phyloP scores from a whole-genome alignment of 768 basidiomycete species.

The Sarcodon sp. region DNA sequence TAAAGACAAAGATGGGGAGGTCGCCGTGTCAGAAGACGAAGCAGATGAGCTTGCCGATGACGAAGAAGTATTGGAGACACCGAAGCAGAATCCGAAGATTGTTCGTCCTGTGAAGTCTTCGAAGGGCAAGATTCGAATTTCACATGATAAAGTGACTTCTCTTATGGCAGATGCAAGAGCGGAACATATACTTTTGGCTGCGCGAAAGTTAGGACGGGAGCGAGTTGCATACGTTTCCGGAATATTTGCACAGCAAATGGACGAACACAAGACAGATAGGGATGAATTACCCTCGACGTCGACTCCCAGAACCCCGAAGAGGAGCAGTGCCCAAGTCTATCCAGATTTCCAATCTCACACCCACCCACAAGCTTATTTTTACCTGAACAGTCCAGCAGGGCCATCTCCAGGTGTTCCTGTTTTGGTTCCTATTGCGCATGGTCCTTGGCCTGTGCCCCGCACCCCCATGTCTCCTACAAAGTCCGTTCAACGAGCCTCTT shows the following conservation, averaged over 20 bases:
- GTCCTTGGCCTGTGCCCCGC: neutral
- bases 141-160: conserved; percentile 16
- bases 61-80: neutral
- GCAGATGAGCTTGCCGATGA: conserved; percentile 7
- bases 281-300: neutral
- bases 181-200: conserved; percentile 61
- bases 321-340: neutral
- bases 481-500: neutral
- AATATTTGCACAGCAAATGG: neutral
- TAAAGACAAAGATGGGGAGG: conserved; percentile 13
- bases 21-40: conserved; percentile 7
- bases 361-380: neutral
- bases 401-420: neutral
- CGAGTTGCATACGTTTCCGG: conserved; percentile 25
- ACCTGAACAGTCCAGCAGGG: neutral
- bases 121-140: neutral
- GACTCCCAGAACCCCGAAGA: neutral
- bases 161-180: conserved; percentile 50
- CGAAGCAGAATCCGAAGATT: neutral
- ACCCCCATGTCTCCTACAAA: neutral
- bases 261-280: neutral
- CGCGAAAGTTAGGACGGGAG: conserved; percentile 53
- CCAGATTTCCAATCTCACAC: neutral
- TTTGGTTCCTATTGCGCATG: neutral
- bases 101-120: neutral